phyloP scores from a whole-genome alignment of 2,329 filamentous ascomycete genomes.

The Leptodontidium sp. region DNA sequence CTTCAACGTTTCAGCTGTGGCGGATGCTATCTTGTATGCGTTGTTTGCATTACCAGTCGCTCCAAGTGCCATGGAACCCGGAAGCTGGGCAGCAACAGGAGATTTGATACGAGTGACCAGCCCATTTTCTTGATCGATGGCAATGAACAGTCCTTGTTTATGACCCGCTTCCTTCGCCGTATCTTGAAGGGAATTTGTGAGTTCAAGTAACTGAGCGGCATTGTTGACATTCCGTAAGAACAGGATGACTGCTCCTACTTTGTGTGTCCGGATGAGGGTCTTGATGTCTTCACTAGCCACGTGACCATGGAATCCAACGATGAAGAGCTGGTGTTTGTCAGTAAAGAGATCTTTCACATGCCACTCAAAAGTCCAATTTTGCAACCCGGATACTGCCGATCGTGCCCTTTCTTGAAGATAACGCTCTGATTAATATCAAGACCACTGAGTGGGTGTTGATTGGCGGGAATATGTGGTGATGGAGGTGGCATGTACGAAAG shows the following conservation, averaged over 20 bases:
- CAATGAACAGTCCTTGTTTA: constrained; percentile 52
- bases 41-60: constrained; percentile 49
- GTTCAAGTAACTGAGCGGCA: constrained; percentile 50
- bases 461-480: too few relatives aligned
- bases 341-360: not conserved
- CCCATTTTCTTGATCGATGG: constrained; percentile 56
- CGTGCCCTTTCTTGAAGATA: too few relatives aligned
- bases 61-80: constrained; percentile 54
- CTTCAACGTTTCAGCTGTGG: constrained; percentile 50
- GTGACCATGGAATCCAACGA: constrained; percentile 53
- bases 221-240: constrained; percentile 53
- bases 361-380: not conserved
- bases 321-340: constrained; percentile 50
- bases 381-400: too few relatives aligned
- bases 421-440: too few relatives aligned
- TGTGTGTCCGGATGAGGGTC: constrained; percentile 51
- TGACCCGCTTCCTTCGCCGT: constrained; percentile 51
- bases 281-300: constrained; percentile 52
- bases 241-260: constrained; percentile 52
- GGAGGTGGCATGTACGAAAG: too few relatives aligned
- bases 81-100: constrained; percentile 51
- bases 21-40: constrained; percentile 48
- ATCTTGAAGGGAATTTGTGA: constrained; percentile 49
- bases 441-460: too few relatives aligned
- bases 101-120: constrained; percentile 53